Conservation (phyloP, 1,139 yeast genomes). For the Blastobotrys proliferans region DNA sequence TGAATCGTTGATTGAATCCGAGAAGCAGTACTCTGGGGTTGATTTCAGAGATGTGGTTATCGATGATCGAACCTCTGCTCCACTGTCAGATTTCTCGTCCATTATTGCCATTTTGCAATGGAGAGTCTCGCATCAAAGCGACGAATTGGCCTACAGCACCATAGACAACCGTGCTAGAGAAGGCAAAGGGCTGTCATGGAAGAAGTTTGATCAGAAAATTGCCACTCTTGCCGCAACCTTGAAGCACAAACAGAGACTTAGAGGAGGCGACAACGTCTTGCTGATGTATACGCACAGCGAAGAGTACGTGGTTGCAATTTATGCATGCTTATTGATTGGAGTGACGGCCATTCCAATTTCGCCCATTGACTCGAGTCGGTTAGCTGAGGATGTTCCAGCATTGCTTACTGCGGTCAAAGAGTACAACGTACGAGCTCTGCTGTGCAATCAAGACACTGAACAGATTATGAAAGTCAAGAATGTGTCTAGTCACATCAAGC, state of each 20-base stretch:
- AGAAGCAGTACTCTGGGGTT: constrained; percentile 68
- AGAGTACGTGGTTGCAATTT: constrained; percentile 76
- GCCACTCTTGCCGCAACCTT: constrained; percentile 66
- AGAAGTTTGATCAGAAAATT: constrained; percentile 70
- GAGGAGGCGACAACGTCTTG: constrained; percentile 68
- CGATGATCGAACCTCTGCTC: constrained; percentile 74
- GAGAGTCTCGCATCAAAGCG: constrained; percentile 70
- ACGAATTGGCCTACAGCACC: constrained; percentile 74
- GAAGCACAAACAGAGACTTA: constrained; percentile 45
- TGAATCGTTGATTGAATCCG: constrained; percentile 47
- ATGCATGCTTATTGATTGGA: constrained; percentile 84
- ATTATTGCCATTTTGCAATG: constrained; percentile 74
- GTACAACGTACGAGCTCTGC: constrained; percentile 64
- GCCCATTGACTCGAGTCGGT: constrained; percentile 64
- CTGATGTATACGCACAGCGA: constrained; percentile 85
- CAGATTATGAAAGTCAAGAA: constrained; percentile 61
- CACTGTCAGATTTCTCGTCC: constrained; percentile 66
- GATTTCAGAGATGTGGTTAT: constrained; percentile 69
- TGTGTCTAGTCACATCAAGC: constrained; percentile 60
- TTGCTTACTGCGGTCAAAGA: constrained; percentile 64
- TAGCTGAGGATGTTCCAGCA: constrained; percentile 72
- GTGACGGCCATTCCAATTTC: constrained; percentile 75
- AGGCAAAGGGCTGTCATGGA: constrained; percentile 72
- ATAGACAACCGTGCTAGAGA: constrained; percentile 43
- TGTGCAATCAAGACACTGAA: constrained; percentile 78